A percentile compares a stretch with the other conserved stretches of the same genome.
Evolutionary conservation across 805 yeast genomes (phyloP).

Genomic region (Tetrapisispora nanseiensis): DNA sequence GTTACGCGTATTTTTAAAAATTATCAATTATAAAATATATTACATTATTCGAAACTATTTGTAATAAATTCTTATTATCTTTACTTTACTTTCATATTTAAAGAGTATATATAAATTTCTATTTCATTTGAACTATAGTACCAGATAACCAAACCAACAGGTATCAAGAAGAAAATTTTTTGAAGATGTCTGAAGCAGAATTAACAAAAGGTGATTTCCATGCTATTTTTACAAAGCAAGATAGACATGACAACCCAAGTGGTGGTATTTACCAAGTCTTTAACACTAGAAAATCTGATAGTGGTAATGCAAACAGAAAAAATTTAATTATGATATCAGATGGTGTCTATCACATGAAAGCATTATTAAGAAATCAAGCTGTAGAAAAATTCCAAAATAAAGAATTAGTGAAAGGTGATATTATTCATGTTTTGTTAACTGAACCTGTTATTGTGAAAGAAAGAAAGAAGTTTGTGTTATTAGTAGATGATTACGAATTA

Average conservation of each 20-base stretch:
- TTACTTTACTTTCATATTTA: too few relatives aligned
- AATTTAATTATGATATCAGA: conserved; percentile 38
- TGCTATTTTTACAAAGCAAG: conserved; percentile 21
- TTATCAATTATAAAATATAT: too few relatives aligned
- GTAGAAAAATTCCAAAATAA: conserved; percentile 36
- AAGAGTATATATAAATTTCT: too few relatives aligned
- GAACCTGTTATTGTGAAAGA: conserved; percentile 29
- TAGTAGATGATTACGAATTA: conserved; percentile 39
- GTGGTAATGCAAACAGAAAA: conserved; percentile 21
- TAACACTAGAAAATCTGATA: conserved; percentile 26
- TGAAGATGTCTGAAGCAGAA: conserved; percentile 13
- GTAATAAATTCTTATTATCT: too few relatives aligned
- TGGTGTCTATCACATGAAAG: conserved; percentile 42
- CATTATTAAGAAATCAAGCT: conserved; percentile 42
- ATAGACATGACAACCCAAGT: conserved; percentile 25
- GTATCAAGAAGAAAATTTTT: not conserved
- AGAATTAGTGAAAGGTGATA: conserved; percentile 37
- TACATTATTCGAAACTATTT: too few relatives aligned
- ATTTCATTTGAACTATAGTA: not conserved
- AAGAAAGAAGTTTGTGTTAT: conserved; percentile 39
- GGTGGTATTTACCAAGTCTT: conserved; percentile 26
- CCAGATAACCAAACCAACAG: not conserved
- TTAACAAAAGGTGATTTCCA: conserved; percentile 23
- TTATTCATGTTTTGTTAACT: conserved; percentile 23
- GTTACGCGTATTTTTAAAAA: too few relatives aligned